Percentiles rank a stretch among this genome's conserved stretches.
Conservation (phyloP, 2,329 filamentous ascomycete genomes). For the Pyrenophora seminiperda region DNA sequence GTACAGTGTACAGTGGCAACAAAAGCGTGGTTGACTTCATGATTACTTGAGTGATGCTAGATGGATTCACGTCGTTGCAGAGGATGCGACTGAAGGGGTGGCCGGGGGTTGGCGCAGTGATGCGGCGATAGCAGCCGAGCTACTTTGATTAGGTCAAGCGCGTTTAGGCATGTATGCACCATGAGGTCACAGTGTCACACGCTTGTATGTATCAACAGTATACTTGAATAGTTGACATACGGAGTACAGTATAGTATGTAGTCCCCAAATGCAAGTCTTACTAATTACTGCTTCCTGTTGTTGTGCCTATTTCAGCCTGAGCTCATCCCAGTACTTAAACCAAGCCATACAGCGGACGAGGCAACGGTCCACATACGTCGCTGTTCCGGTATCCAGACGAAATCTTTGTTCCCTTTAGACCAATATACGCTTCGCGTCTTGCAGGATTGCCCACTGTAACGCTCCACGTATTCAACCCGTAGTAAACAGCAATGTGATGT, state of each 20-base stretch:
- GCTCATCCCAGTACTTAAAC: conserved; percentile 24
- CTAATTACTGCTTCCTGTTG: no score
- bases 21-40: conserved; percentile 45
- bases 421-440: conserved; percentile 81
- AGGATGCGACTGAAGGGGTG: conserved; percentile 10
- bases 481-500: conserved; percentile 90
- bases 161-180: conserved; percentile 10
- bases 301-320: no score
- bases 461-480: conserved; percentile 83
- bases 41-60: conserved; percentile 13
- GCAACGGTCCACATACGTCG: conserved; percentile 34
- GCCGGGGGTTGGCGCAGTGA: conserved; percentile 19
- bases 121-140: conserved; percentile 12
- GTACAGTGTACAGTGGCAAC: conserved; percentile 40
- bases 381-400: conserved; percentile 20
- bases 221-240: not conserved
- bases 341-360: conserved; percentile 44
- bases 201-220: no score
- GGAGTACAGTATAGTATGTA: no score
- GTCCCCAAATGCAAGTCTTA: no score
- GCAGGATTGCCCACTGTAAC: conserved; percentile 73
- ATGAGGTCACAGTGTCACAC: conserved; percentile 16
- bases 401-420: conserved; percentile 61
- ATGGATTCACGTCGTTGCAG: not conserved
- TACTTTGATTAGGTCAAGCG: conserved; percentile 7